phyloP scores from a whole-genome alignment of 176 grass and related monocot species.

The Aechmea fasciata region DNA sequence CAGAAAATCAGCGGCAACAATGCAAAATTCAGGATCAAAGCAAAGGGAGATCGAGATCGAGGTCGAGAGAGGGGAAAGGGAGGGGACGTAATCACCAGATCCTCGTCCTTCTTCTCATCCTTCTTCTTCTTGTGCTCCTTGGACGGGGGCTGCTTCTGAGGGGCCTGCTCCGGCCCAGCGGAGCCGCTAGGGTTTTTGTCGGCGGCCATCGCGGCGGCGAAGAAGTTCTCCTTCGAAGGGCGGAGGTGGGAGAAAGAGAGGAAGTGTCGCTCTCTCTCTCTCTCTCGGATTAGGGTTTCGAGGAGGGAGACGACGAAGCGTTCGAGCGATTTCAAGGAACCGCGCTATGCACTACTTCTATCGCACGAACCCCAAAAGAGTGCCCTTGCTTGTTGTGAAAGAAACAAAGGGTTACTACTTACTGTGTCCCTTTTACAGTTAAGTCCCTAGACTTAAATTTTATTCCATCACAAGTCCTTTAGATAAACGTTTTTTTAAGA shows the following conservation, averaged over 20 bases:
- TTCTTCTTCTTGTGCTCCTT: constrained; percentile 1
- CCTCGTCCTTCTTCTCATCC: constrained; percentile 3
- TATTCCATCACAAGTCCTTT: no score
- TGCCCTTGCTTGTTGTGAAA: no score
- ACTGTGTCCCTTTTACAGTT: no score
- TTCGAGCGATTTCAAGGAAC: no score
- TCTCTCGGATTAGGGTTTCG: no score
- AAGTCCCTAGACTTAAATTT: no score
- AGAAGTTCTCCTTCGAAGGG: not conserved
- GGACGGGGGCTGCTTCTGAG: not conserved
- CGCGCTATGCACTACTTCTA: no score
- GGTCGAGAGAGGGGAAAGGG: not conserved
- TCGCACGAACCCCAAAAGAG: no score
- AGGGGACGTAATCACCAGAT: not conserved
- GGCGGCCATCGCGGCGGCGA: not conserved
- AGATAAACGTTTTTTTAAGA: no score
- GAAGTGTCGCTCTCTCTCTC: not conserved
- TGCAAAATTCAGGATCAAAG: not conserved
- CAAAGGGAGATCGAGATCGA: not conserved
- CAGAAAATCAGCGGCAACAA: not conserved
- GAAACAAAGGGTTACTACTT: no score
- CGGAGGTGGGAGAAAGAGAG: not conserved
- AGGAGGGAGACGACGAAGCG: no score
- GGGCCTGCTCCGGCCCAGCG: not conserved
- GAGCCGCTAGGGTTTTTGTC: not conserved